These are phyloP conservation scores for Colletotrichum zoysiae DNA, from an alignment of 2,329 filamentous ascomycete genomes.

Conservation along the genomic window DNA sequence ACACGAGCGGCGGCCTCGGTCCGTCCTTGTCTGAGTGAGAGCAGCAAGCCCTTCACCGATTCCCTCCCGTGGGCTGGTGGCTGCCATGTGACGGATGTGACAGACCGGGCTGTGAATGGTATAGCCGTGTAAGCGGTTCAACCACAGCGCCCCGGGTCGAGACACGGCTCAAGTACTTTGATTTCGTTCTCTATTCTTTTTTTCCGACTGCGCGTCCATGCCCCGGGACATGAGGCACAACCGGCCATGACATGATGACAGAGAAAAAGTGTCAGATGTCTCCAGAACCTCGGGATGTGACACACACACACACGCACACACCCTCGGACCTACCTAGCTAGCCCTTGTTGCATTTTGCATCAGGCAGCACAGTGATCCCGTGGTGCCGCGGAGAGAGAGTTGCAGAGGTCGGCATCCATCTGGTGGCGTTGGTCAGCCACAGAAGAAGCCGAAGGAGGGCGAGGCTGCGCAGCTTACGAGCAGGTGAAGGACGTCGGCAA, in stretches of 20 bases:
- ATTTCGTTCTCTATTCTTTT: neutral
- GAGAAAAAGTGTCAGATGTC: constrained; percentile 7
- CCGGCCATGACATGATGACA: neutral
- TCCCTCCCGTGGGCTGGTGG: neutral
- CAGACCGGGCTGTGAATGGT: neutral
- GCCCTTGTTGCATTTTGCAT: neutral
- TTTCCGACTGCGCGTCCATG: neutral
- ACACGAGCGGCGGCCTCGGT: constrained; percentile 21
- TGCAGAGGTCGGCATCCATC: neutral
- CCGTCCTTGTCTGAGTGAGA: neutral
- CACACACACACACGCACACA: constrained; percentile 7
- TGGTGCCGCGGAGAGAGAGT: constrained; percentile 7
- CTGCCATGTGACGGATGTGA: constrained; percentile 7
- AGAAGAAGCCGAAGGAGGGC: neutral
- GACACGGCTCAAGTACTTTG: constrained; percentile 5
- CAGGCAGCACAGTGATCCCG: constrained; percentile 4
- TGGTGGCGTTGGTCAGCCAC: constrained; percentile 1
- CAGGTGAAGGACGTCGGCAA: constrained; percentile 19
- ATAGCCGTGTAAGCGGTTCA: neutral
- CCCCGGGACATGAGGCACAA: constrained; percentile 16
- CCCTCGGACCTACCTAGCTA: neutral
- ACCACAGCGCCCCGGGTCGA: neutral
- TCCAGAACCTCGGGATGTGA: constrained; percentile 31
- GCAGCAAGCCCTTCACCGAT: neutral
- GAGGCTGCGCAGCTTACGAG: neutral